These are phyloP conservation scores for Kwoniella bestiolae DNA, from an alignment of 768 basidiomycete genomes.

Conservation along the genomic window DNA sequence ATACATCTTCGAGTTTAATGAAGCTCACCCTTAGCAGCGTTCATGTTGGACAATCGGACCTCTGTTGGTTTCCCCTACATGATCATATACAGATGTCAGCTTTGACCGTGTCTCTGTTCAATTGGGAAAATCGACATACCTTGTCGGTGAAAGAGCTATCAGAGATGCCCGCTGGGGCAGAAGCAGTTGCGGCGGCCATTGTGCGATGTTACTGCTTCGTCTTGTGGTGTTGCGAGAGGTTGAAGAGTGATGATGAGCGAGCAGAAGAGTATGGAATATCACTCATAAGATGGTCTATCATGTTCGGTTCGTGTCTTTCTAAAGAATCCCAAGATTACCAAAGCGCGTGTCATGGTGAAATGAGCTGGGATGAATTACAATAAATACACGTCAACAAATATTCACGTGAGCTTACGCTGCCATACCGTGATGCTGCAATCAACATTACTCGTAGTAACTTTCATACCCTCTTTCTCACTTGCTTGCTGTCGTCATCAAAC, in stretches of 20 bases:
- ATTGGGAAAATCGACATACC: conserved; percentile 22
- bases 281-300: conserved; percentile 1
- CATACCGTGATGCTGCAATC: neutral
- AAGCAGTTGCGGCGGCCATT: conserved; percentile 17
- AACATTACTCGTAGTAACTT: neutral
- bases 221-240: neutral
- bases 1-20: neutral
- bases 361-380: conserved; percentile 15
- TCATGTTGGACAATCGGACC: conserved; percentile 93
- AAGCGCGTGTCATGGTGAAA: conserved; percentile 10
- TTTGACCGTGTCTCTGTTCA: no score
- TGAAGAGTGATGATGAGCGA: neutral
- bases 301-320: conserved; percentile 13
- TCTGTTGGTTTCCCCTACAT: conserved; percentile 94
- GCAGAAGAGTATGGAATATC: conserved; percentile 22
- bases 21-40: conserved; percentile 75
- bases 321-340: neutral
- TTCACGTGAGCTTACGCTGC: neutral
- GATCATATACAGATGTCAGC: conserved; percentile 3
- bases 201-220: conserved; percentile 1
- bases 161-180: conserved; percentile 28
- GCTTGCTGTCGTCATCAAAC: no score
- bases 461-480: neutral
- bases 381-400: conserved; percentile 2
- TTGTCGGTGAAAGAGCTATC: conserved; percentile 40